Conservation (phyloP, 2,329 filamentous ascomycete genomes). For the Teratosphaeria viscida region DNA sequence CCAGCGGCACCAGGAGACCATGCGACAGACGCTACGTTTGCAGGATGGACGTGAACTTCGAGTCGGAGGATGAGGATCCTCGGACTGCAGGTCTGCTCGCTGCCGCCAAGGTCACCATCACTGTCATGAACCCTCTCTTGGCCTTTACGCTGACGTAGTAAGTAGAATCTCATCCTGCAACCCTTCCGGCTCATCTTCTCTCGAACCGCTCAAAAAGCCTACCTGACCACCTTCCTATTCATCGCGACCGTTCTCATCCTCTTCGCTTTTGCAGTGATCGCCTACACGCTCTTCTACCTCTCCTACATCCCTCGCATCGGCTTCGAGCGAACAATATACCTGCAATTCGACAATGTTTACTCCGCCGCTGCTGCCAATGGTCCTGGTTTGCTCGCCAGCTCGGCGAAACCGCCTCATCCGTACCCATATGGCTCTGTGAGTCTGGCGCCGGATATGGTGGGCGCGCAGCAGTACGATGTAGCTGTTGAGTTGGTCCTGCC, state of each 20-base stretch:
- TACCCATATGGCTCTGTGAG: conserved; percentile 43
- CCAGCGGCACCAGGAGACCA: not conserved
- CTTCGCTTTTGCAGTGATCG: conserved; percentile 46
- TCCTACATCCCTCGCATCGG: conserved; percentile 57
- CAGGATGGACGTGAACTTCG: not conserved
- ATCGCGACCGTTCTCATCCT: conserved; percentile 44
- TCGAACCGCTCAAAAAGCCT: conserved; percentile 52
- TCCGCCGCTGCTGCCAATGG: conserved; percentile 1
- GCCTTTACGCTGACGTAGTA: not conserved
- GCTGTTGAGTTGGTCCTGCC: conserved; percentile 65
- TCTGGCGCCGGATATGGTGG: conserved; percentile 47
- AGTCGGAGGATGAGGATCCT: not conserved
- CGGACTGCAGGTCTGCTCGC: not conserved
- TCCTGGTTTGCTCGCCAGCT: not conserved
- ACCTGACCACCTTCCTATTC: conserved; percentile 50
- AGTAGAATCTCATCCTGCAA: conserved; percentile 42
- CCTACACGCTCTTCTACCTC: conserved; percentile 59
- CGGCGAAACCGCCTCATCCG: conserved; percentile 7
- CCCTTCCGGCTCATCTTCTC: conserved; percentile 49
- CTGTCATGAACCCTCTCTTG: not conserved
- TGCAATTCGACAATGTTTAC: conserved; percentile 51
- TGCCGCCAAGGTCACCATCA: not conserved
- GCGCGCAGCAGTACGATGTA: conserved; percentile 76
- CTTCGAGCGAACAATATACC: conserved; percentile 50
- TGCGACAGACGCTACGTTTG: not conserved